A percentile compares a stretch with the other conserved stretches of the same genome.
These are phyloP conservation scores for Byssoonygena ceratinophila DNA, from an alignment of 2,329 filamentous ascomycete genomes.

Conservation along the genomic window DNA sequence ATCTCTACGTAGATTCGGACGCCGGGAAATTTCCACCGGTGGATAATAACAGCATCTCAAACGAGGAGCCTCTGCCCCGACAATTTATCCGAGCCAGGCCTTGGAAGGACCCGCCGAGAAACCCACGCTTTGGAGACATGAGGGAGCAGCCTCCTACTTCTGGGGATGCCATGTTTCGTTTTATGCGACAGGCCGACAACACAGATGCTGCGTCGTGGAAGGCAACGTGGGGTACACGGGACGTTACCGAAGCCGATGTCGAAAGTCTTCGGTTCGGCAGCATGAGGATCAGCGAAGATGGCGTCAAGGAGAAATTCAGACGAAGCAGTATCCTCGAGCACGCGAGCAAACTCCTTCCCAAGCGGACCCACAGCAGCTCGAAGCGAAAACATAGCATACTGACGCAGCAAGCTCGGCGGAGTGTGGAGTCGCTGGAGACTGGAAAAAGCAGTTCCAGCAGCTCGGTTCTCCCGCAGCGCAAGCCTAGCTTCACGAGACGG, in stretches of 20 bases:
- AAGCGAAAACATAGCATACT: slow-evolving; percentile 33
- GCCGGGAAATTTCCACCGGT: slow-evolving; percentile 19
- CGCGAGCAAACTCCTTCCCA: slow-evolving; percentile 30
- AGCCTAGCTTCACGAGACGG: slow-evolving; percentile 30
- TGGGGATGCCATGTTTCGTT: slow-evolving; percentile 46
- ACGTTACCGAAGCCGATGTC: slow-evolving; percentile 43
- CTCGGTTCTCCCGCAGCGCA: slow-evolving; percentile 28
- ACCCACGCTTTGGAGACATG: slow-evolving; percentile 23
- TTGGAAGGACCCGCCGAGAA: slow-evolving; percentile 40
- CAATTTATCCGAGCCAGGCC: slow-evolving; percentile 31
- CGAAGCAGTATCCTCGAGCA: slow-evolving; percentile 39
- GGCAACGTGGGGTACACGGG: slow-evolving; percentile 45
- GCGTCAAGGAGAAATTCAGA: slow-evolving; percentile 33
- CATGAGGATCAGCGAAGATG: slow-evolving; percentile 19
- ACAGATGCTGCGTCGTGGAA: slow-evolving; percentile 45
- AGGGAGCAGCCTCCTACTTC: slow-evolving; percentile 43
- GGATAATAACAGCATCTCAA: slow-evolving; percentile 21
- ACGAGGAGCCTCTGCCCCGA: slow-evolving; percentile 26
- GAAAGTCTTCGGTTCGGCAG: slow-evolving; percentile 27
- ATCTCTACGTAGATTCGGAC: slow-evolving; percentile 21
- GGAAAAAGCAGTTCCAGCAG: slow-evolving; percentile 24
- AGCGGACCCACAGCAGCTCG: slow-evolving; percentile 36
- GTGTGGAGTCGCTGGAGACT: slow-evolving; percentile 21
- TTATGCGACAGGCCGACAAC: slow-evolving; percentile 40
- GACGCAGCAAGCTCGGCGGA: slow-evolving; percentile 18